A percentile compares a stretch with the other conserved stretches of the same genome.
Conservation (phyloP, 805 yeast genomes). For the Starmerella asiatica region DNA sequence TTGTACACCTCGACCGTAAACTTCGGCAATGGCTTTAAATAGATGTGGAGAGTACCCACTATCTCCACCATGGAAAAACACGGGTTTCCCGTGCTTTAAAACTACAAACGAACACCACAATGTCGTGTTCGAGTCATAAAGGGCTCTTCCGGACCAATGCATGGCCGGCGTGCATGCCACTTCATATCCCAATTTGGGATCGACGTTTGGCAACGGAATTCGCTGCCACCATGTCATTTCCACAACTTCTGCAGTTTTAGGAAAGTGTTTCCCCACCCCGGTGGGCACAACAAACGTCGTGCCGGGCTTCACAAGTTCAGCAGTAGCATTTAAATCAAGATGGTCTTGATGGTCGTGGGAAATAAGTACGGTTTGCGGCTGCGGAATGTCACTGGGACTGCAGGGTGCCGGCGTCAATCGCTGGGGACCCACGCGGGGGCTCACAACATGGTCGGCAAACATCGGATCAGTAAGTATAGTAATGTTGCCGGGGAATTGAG, state of each 20-base stretch:
- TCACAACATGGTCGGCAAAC: conserved; percentile 51
- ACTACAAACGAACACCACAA: conserved; percentile 84
- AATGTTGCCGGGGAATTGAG: conserved; percentile 51
- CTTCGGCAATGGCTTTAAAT: conserved; percentile 49
- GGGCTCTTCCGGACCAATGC: conserved; percentile 86
- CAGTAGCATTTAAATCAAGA: conserved; percentile 51
- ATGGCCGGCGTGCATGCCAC: conserved; percentile 78
- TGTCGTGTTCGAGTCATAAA: conserved; percentile 67
- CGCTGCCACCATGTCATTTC: conserved; percentile 94
- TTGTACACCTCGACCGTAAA: conserved; percentile 40
- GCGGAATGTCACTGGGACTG: conserved; percentile 45
- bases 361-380: conserved; percentile 60
- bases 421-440: conserved; percentile 61
- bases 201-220: conserved; percentile 31
- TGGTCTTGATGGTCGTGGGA: conserved; percentile 97
- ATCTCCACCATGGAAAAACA: conserved; percentile 87
- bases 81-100: conserved; percentile 49
- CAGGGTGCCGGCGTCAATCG: conserved; percentile 73
- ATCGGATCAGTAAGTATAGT: conserved; percentile 79
- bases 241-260: conserved; percentile 41
- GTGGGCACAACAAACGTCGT: conserved; percentile 77
- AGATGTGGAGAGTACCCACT: conserved; percentile 76
- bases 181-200: conserved; percentile 44
- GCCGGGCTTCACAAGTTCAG: conserved; percentile 30
- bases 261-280: conserved; percentile 54